Conservation (phyloP, 148 eudicot species). For the Fagopyrum tataricum region DNA sequence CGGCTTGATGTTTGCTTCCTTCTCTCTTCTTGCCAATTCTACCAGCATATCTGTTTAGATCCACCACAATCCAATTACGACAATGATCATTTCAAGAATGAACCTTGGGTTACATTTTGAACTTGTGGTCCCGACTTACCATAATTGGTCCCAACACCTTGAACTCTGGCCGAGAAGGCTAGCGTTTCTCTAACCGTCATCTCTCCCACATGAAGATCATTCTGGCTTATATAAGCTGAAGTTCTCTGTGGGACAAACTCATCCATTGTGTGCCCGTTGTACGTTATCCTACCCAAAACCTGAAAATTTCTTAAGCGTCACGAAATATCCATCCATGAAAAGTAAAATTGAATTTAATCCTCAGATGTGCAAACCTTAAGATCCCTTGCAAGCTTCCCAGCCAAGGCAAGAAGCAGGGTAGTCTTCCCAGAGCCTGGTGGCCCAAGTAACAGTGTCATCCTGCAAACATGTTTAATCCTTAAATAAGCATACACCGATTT, state of each 20-base stretch:
- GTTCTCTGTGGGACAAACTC: constrained; percentile 15
- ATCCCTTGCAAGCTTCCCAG: constrained; percentile 13
- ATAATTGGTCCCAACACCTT: constrained; percentile 15
- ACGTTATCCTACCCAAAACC: constrained; percentile 10
- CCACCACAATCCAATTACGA: not conserved
- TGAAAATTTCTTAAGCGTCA: not conserved
- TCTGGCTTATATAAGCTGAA: constrained; percentile 16
- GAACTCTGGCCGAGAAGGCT: constrained; percentile 16
- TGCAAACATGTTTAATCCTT: not conserved
- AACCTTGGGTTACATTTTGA: not conserved
- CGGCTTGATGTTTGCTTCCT: constrained; percentile 63
- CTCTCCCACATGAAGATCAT: constrained; percentile 15
- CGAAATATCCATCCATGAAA: not conserved
- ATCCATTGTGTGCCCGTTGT: constrained; percentile 17
- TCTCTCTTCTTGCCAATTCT: constrained; percentile 56
- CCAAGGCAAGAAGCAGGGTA: constrained; percentile 15
- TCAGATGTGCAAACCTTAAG: constrained; percentile 6
- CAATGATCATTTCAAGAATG: not conserved
- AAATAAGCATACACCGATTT: not conserved
- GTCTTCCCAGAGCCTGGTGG: constrained; percentile 18
- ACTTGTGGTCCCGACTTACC: not conserved
- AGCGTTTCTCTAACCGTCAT: constrained; percentile 14
- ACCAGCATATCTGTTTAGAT: constrained; percentile 40
- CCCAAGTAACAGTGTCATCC: constrained; percentile 12
- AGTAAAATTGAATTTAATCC: not conserved